Evolutionary conservation across 768 basidiomycete genomes (phyloP), one percentile per base, ranked within the genome.

Genomic region (Punctularia strigosozonata): DNA sequence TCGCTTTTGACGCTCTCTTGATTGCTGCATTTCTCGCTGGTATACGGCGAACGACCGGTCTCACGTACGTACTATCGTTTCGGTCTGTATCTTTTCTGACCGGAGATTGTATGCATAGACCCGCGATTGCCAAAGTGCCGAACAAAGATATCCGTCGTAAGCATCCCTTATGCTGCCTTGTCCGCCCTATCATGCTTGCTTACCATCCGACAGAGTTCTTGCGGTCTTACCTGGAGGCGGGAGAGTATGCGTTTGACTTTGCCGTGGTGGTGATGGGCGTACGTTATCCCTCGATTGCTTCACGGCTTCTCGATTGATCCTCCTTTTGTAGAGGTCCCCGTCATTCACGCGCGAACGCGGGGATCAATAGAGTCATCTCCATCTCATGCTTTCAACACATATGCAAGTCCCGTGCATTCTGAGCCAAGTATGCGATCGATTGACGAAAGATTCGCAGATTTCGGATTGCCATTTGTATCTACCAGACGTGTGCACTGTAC

Each of bases 121-220:
- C 83, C 28, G 79, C 78, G 13, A 59, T 92, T 7, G 61, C 73
- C 4, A 72, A 74, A 48, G 79, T 92, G 1, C 80, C 83, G 3
- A 90, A 90, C 69, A 92, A 91, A 56, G 88, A 92, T 49, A 51
- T 90, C 22, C 79, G 88, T 31, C 78, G 88, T 90, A 56, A 60
- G 86, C 71, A 13, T 18, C 7, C 22, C 10, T n/a, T n/a, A 33
- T 34, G 8, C 33, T 34, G 8, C 18, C 33, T 5, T 15, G 17
- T 10, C 17, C 39, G 13, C 36, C 33, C 25, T 25, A 7, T 22
- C 24, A 39, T 28, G 26, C 8, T 33, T 21, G 20, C 25, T 26
- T 21, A 30, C 33, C 15, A 36, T n/a, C 19, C 15, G n/a, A 37
- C 51, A 90, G 86, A 86, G 46, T 42, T 87, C 19, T 55, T 91